Conservation (phyloP, 257 asterid species). For the Lycium ferocissimum region DNA sequence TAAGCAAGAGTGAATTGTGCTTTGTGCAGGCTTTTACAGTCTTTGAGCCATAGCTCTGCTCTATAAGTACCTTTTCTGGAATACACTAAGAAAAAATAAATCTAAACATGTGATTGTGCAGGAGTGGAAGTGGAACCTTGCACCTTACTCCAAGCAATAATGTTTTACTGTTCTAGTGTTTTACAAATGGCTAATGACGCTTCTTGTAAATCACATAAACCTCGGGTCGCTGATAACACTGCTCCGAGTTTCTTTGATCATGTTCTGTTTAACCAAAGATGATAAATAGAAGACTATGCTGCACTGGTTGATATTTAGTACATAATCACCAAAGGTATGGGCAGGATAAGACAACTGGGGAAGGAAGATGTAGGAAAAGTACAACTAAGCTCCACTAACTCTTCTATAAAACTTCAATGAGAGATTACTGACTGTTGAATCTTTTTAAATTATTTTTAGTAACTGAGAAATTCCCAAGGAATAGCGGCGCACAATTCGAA, state of each 20-base stretch:
- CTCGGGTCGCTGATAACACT: not conserved
- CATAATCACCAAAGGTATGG: not conserved
- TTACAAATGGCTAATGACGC: not conserved
- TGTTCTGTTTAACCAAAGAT: not conserved
- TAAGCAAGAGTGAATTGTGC: not conserved
- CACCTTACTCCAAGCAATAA: not conserved
- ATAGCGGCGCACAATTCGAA: not conserved
- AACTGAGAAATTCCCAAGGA: not conserved
- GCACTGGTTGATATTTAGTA: not conserved
- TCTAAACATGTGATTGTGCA: not conserved
- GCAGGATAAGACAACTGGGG: not conserved
- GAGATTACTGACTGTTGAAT: not conserved
- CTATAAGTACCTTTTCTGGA: not conserved
- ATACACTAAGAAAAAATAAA: not conserved
- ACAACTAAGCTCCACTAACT: constrained; percentile 16
- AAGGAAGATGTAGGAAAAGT: not conserved
- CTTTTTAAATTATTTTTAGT: not conserved
- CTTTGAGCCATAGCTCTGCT: not conserved
- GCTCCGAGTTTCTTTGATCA: not conserved
- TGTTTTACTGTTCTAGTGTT: not conserved
- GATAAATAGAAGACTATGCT: constrained; percentile 17
- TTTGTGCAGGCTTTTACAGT: not conserved
- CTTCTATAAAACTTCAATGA: not conserved
- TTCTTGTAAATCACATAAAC: not conserved
- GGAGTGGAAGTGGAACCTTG: constrained; percentile 10